Base-by-base conservation (phyloP, 2,329 filamentous ascomycete species). In the Paramyrothecium roridum region DNA sequence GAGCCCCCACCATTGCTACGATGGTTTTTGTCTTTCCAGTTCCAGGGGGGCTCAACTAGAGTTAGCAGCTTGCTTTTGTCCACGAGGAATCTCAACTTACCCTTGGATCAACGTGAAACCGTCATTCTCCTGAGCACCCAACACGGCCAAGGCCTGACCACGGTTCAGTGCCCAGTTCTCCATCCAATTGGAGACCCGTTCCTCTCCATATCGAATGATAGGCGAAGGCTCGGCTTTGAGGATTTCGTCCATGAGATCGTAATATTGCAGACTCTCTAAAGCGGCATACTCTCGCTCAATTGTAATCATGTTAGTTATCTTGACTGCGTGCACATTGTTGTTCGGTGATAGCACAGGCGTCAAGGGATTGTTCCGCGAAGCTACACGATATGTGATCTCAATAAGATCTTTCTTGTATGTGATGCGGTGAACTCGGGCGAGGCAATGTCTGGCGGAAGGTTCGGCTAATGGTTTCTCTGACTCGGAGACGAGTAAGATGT, bases 21-120 rank as follows among this genome's bases (percentile, higher is more conserved):
- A 99, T 99, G 0, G 95, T 99, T 71, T 99, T 99, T 0, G 95
- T 99, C 76, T 99, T 99, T 67, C 93, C 95, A 3, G 95, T 97
- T 71, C 95, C 95, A 1, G 95, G 95, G 52, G 95, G 95, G 54
- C 91, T 88, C 54, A 45, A 54, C 7, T 8, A 49, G 10, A 30
- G 26, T 30, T 10, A 30, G 26, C 26, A 30, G 26, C n/a, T 22
- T 34, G 33, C 33, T 12, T 17, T 23, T 17, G 11, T 8, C 19
- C n/a, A 8, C 47, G 21, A 7, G 10, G 21, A 6, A 43, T 13
- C 48, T 43, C 23, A 51, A 66, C 78, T 69, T 78, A 87, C 84
- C 89, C 95, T 75, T 99, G 95, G 63, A 99, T 92, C 57, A 99
- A 78, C 3, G 95, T 98, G 67, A 99, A 99, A 0, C 91, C 96